Conservation (phyloP, 83 land plant genomes). For the Isoetes engelmannii region DNA sequence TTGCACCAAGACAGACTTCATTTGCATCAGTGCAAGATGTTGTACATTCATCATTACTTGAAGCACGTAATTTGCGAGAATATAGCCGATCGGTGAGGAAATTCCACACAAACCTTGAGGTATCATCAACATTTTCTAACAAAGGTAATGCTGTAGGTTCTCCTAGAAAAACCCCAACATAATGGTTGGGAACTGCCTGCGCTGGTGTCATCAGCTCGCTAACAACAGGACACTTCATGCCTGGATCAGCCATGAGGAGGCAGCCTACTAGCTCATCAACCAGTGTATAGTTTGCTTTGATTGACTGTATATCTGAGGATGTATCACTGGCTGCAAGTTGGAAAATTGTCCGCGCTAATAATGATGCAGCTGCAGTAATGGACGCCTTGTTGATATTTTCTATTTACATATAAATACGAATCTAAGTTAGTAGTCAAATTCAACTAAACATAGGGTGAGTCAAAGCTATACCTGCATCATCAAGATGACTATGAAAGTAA, state of each 20-base stretch:
- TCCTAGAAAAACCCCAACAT: constrained; percentile 79
- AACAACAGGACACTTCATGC: constrained; percentile 67
- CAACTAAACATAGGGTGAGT: constrained; percentile 2
- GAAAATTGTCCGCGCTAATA: constrained; percentile 72
- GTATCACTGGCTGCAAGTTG: constrained; percentile 47
- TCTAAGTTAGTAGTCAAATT: background rate
- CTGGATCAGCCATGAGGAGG: constrained; percentile 62
- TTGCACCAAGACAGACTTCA: constrained; percentile 68
- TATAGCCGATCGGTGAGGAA: constrained; percentile 76
- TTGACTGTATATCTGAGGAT: constrained; percentile 14
- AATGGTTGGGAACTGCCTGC: constrained; percentile 59
- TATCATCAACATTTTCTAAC: constrained; percentile 48
- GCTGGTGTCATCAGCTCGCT: constrained; percentile 54
- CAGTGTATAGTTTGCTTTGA: constrained; percentile 46
- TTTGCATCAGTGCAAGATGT: constrained; percentile 43
- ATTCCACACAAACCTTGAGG: constrained; percentile 86
- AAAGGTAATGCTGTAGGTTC: constrained; percentile 45
- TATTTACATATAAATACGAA: constrained; percentile 20
- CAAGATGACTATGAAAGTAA: constrained; percentile 74
- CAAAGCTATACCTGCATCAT: constrained; percentile 41
- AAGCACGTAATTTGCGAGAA: background rate
- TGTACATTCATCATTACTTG: constrained; percentile 39
- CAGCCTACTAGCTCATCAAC: constrained; percentile 74
- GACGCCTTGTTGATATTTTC: constrained; percentile 67
- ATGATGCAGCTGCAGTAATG: constrained; percentile 64